Conservation (phyloP, 441 rosid genomes). For the Syzygium malaccense region DNA sequence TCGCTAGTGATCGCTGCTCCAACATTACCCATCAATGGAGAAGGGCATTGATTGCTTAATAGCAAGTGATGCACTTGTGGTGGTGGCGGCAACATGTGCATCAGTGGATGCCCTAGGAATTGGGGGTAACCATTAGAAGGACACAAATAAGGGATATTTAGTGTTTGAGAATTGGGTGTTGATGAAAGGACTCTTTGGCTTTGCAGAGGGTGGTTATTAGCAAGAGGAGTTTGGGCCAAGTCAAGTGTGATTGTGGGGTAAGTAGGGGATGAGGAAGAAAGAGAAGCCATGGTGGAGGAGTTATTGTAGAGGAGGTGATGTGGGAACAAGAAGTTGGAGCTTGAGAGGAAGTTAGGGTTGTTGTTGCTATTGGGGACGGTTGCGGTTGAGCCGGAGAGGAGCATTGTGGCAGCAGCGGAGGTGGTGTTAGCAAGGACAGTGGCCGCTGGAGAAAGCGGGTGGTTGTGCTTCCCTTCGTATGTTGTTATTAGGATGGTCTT, state of each 20-base stretch:
- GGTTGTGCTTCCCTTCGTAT: slow-evolving; percentile 88
- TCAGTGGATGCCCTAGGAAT: neutral
- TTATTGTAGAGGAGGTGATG: neutral
- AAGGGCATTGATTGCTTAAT: neutral
- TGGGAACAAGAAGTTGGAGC: slow-evolving; percentile 15
- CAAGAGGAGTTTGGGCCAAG: slow-evolving; percentile 34
- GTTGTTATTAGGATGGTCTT: slow-evolving; percentile 71
- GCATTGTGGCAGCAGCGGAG: slow-evolving; percentile 81
- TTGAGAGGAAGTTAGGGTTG: slow-evolving; percentile 65
- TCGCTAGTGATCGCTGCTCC: neutral
- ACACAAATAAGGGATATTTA: neutral
- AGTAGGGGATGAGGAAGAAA: neutral
- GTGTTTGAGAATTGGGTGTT: neutral
- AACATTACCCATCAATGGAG: neutral
- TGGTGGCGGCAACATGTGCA: neutral
- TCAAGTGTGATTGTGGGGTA: slow-evolving; percentile 86
- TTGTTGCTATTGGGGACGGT: slow-evolving; percentile 41
- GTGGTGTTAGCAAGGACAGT: slow-evolving; percentile 76
- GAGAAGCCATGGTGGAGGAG: neutral
- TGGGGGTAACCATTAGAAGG: neutral
- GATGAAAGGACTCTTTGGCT: neutral
- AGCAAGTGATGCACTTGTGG: neutral
- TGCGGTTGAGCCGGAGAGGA: slow-evolving; percentile 67
- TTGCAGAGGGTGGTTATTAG: neutral
- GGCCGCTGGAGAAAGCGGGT: slow-evolving; percentile 85